Conservation (phyloP, 345 rosid genomes). For the Camelina hispida region DNA sequence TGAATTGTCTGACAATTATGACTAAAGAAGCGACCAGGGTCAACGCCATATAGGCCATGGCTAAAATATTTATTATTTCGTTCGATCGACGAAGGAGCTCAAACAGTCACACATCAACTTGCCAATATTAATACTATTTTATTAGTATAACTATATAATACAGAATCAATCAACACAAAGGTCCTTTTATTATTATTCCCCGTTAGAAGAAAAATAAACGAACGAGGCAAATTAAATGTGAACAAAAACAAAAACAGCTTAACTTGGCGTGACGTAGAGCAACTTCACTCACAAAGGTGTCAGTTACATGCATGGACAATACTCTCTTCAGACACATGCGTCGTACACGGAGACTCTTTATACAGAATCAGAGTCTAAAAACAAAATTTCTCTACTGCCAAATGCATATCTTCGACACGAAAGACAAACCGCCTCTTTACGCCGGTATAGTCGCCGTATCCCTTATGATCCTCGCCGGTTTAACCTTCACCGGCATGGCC, state of each 20-base stretch:
- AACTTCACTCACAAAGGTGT: slow-evolving; percentile 22
- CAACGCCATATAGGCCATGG: slow-evolving; percentile 22
- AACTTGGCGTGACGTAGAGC: slow-evolving; percentile 28
- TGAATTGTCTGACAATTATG: slow-evolving; percentile 32
- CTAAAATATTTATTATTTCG: slow-evolving; percentile 9
- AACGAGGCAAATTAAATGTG: no score
- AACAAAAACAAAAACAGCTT: no score
- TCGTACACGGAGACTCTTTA: slow-evolving; percentile 29
- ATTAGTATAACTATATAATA: no score
- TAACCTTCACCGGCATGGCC: slow-evolving; percentile 48
- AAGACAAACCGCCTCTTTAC: slow-evolving; percentile 2
- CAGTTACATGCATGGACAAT: slow-evolving; percentile 33
- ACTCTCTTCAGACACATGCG: slow-evolving; percentile 21
- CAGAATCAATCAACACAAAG: no score
- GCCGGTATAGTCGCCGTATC: slow-evolving; percentile 69
- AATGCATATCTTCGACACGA: slow-evolving; percentile 27
- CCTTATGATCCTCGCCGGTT: slow-evolving; percentile 65
- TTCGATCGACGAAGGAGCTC: slow-evolving; percentile 31
- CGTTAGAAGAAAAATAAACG: no score
- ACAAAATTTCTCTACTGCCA: slow-evolving; percentile 11
- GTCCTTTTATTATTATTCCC: no score
- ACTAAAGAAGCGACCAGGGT: slow-evolving; percentile 31
- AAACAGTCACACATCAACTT: slow-evolving; percentile 33
- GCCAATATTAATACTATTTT: not conserved
- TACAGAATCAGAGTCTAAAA: not conserved